Base-by-base conservation (phyloP, 805 yeast species). In the Suhomyces faveliae region DNA sequence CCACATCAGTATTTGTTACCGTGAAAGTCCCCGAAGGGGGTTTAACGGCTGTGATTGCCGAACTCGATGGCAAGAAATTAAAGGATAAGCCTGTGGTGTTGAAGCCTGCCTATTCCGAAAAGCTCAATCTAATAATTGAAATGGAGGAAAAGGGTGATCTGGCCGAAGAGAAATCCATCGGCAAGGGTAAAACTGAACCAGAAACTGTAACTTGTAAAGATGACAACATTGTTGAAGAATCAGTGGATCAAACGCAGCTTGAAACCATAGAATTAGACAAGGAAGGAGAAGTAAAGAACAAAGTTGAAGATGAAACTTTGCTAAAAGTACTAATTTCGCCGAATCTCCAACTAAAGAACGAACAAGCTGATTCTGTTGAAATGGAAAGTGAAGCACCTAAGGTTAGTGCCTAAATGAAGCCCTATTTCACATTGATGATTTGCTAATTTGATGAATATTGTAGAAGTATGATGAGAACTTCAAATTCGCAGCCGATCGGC, bases 41-140 rank as follows among this genome's bases (percentile, higher is more conserved):
- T 2, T 57, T 79, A 30, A 64, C 64, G 3, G 64, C 64, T n/a
- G 80, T 84, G 2, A 64, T 78, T 40, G 67, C 59, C 15, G 60
- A 61, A 15, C 63, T 78, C 49, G 54, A 68, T 35, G 66, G 62
- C 25, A 63, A 64, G 49, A 71, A 68, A 48, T 56, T 77, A 40
- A 54, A 66, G 35, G 73, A 74, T 5, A 39, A 33, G 25, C 22
- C 17, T n/a, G 21, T 45, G n/a, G 19, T 22, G 1, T 39, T 45
- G 35, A 29, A 40, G 24, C 43, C 42, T 3, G 47, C 47, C 33
- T 30, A 17, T 29, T 22, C 33, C 10, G 40, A 23, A 12, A 45
- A 45, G 40, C 17, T 39, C 7, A 42, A 40, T 27, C 38, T 8
- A 15, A 17, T 33, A 20, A 41, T 41, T 12, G 15, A 27, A 22